Conservation (phyloP, 345 rosid species). For the Odontarrhena argentea region DNA sequence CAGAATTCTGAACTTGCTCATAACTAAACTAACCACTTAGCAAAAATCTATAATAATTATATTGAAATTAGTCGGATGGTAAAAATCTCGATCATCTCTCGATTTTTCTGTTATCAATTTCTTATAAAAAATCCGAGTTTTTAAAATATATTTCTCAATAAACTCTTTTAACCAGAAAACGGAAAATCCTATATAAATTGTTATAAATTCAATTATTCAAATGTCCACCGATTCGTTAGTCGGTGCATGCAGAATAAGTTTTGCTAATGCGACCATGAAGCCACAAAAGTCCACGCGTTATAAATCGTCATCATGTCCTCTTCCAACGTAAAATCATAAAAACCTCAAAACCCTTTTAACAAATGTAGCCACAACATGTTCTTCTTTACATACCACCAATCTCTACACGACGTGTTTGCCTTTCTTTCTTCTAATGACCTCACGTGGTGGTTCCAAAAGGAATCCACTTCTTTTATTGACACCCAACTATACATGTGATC, state of each 20-base stretch:
- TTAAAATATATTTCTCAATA: too few relatives aligned
- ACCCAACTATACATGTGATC: conserved; percentile 8
- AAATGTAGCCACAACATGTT: conserved; percentile 18
- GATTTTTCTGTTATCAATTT: too few relatives aligned
- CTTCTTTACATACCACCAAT: conserved; percentile 29
- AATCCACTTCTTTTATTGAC: conserved; percentile 21
- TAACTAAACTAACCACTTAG: too few relatives aligned
- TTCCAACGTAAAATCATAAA: conserved; percentile 21
- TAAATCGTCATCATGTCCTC: conserved; percentile 15
- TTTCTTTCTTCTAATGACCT: conserved; percentile 1
- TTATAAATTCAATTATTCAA: not conserved
- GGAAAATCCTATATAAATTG: too few relatives aligned
- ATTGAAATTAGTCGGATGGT: too few relatives aligned
- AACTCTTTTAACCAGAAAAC: too few relatives aligned
- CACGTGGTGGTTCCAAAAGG: conserved; percentile 30
- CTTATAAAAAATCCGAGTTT: too few relatives aligned
- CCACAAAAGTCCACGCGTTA: conserved; percentile 23
- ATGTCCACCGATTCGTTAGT: not conserved
- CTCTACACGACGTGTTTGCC: conserved; percentile 17
- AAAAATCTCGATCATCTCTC: too few relatives aligned
- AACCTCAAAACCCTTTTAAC: conserved; percentile 21
- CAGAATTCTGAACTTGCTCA: too few relatives aligned
- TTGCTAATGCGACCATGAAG: conserved; percentile 6
- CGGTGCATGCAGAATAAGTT: conserved; percentile 14
- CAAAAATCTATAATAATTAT: too few relatives aligned